Evolutionary conservation across 306 rosid species (phyloP).

Genomic region (Comarum palustre): DNA sequence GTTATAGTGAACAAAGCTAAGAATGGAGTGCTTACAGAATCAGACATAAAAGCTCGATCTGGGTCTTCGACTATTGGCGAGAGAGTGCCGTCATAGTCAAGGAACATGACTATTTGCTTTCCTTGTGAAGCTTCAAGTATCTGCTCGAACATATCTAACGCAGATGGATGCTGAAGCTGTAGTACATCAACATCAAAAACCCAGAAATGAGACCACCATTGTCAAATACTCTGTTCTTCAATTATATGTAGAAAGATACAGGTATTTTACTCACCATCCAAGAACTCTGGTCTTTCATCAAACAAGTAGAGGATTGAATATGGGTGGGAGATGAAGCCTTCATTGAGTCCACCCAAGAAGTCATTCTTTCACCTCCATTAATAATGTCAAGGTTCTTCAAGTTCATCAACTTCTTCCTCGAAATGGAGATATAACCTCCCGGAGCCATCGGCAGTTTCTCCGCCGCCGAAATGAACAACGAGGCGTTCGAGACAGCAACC

Average conservation of each 20-base stretch:
- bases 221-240: background rate
- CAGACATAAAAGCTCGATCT: conserved; percentile 80
- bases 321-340: conserved; percentile 87
- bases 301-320: conserved; percentile 47
- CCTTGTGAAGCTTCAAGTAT: conserved; percentile 73
- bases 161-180: conserved; percentile 79
- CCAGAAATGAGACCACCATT: background rate
- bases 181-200: background rate
- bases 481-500: conserved; percentile 33
- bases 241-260: background rate
- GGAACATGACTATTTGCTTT: conserved; percentile 76
- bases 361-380: conserved; percentile 62
- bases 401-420: conserved; percentile 42
- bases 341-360: conserved; percentile 83
- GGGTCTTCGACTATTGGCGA: conserved; percentile 91
- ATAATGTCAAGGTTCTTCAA: conserved; percentile 61
- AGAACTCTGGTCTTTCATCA: conserved; percentile 47
- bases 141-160: conserved; percentile 74
- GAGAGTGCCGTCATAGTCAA: conserved; percentile 90
- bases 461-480: conserved; percentile 34
- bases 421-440: conserved; percentile 56
- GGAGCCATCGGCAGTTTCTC: conserved; percentile 57
- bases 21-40: conserved; percentile 42
- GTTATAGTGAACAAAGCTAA: background rate
- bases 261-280: conserved; percentile 58